Evolutionary conservation across 1,284 basidiomycete species (phyloP).

Genomic region (Rhodofomes roseus): DNA sequence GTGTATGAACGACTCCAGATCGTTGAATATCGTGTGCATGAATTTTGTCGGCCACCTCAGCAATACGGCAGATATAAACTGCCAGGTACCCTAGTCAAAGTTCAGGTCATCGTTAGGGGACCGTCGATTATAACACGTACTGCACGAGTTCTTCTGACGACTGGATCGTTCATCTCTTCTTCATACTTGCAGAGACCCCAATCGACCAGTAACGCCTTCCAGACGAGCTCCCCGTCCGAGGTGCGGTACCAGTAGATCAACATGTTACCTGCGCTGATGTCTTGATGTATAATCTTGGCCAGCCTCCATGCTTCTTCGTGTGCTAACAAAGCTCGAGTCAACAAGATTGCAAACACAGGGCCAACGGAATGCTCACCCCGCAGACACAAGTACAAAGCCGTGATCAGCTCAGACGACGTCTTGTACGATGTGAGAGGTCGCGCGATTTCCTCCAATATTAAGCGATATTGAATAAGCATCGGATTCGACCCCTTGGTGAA

Average conservation of each 20-base stretch:
- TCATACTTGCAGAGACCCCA: not conserved
- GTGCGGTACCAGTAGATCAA: not conserved
- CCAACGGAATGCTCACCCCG: not conserved
- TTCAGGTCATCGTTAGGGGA: not conserved
- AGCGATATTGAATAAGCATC: not conserved
- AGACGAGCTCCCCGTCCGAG: not conserved
- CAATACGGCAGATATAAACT: not conserved
- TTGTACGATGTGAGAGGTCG: not conserved
- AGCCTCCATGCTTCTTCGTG: not conserved
- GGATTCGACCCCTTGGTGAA: not conserved
- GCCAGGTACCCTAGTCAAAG: not conserved
- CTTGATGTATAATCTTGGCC: not conserved
- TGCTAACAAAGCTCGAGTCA: not conserved
- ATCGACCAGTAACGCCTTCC: not conserved
- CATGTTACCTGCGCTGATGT: not conserved
- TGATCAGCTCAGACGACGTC: not conserved
- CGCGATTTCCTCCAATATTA: not conserved
- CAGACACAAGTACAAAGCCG: not conserved
- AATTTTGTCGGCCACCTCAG: not conserved
- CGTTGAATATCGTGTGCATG: not conserved
- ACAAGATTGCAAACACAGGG: not conserved
- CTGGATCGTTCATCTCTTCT: not conserved
- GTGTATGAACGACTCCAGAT: not conserved
- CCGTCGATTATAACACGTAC: not conserved
- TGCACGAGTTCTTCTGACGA: not conserved